Conservation (phyloP, 2,329 filamentous ascomycete genomes). For the Trichoderma semiorbis region DNA sequence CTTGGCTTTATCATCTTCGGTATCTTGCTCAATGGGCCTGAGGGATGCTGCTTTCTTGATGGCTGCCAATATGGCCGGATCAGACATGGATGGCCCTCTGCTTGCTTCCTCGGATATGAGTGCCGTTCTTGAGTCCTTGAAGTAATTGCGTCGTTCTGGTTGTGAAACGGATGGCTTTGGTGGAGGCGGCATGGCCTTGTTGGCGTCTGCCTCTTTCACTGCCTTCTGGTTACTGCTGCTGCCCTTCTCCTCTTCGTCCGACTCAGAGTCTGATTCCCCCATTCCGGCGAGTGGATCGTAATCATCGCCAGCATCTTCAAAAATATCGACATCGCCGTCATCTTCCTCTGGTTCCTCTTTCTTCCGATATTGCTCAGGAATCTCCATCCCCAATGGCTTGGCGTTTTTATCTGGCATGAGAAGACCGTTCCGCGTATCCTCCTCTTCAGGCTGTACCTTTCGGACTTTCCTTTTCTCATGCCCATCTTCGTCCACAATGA, state of each 20-base stretch:
- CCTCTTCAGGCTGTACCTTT: conserved; percentile 43
- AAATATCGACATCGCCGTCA: conserved; percentile 60
- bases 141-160: conserved; percentile 54
- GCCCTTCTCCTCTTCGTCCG: conserved; percentile 41
- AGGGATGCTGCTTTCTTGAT: conserved; percentile 78
- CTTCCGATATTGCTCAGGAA: conserved; percentile 56
- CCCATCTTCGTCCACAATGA: conserved; percentile 63
- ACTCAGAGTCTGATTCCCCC: conserved; percentile 43
- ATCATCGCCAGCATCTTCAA: conserved; percentile 62
- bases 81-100: conserved; percentile 57
- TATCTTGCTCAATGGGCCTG: conserved; percentile 42
- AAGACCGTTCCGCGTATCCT: conserved; percentile 40
- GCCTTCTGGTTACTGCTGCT: conserved; percentile 28
- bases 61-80: conserved; percentile 77
- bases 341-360: conserved; percentile 47
- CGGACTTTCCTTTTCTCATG: conserved; percentile 64
- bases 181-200: conserved; percentile 44
- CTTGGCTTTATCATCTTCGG: conserved; percentile 38
- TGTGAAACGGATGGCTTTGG: conserved; percentile 37
- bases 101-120: conserved; percentile 52
- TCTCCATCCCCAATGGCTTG: conserved; percentile 62
- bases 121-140: conserved; percentile 54
- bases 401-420: conserved; percentile 53
- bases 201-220: conserved; percentile 23
- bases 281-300: conserved; percentile 65